Evolutionary conservation across 75 land plant species (phyloP), one percentile per base, ranked within the genome.

Genomic region (Picea glauca): DNA sequence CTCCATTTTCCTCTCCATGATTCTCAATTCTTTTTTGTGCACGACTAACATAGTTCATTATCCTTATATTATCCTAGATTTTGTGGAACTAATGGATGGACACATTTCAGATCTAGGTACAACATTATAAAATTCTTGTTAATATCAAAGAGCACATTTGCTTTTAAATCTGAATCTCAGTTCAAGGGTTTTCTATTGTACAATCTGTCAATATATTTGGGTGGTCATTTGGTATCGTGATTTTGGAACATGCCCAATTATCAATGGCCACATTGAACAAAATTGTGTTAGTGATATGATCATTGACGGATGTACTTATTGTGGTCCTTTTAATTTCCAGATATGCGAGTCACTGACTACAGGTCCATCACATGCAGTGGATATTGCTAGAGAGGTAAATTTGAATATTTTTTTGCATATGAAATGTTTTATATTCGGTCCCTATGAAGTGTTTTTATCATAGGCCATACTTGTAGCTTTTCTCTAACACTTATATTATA

Each of bases 301-400:
- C 43, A 70, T 35, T 40, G 46, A 11, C 5, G 17, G 26, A 21
- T 20, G 43, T 9, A 17, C 15, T 70, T 70, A 79, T 38, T 75
- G 17, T 60, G 32, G 43, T 43, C 12, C 23, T 43, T 60, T 12
- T 17, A 57, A 26, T 81, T 60, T 30, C 17, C 87, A 95, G 98
- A 80, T 96, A 70, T 78, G 77, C 58, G 94, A 96, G 70, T 89
- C 87, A n/a, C 76, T 91, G 57, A 96, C 98, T 35, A 85, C 94
- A 35, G 96, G 98, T 66, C 98, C 98, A 61, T 89, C 67, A 46
- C 96, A 96, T 87, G 98, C 94, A 26, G 77, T 88, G 67, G 91
- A 90, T 75, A 84, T 93, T 76, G 87, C 98, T 58, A 93, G 96
- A 74, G 94, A 96, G 98, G 98, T 95, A 79, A 14, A 62, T 38